Percentiles rank a stretch among this genome's conserved stretches.
Conservation (phyloP, 169 alveolate genomes). For the Cystoisospora suis region DNA sequence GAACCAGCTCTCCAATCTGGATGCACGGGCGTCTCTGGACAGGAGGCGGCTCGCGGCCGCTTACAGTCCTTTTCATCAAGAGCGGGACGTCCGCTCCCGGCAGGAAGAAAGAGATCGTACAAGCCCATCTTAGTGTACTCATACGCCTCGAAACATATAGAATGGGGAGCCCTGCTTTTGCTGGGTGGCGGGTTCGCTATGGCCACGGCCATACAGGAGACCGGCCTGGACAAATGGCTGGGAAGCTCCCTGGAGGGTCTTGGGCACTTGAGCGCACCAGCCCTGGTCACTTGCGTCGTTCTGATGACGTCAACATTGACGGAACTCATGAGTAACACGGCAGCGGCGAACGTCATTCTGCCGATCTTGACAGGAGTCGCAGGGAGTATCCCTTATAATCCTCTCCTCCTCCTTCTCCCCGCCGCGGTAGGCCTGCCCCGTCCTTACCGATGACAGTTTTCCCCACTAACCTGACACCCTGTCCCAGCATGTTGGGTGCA, state of each 20-base stretch:
- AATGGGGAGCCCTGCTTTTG: conserved; percentile 51
- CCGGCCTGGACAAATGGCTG: conserved; percentile 51
- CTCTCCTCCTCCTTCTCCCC: conserved; percentile 43
- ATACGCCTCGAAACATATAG: conserved; percentile 42
- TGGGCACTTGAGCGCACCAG: background rate
- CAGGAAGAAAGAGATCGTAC: background rate
- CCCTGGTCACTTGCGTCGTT: conserved; percentile 45
- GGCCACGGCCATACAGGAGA: background rate
- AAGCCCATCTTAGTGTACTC: conserved; percentile 26
- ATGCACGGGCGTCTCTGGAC: too few relatives aligned
- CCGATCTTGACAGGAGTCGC: conserved; percentile 48
- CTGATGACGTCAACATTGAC: conserved; percentile 20
- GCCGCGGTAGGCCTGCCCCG: conserved; percentile 55
- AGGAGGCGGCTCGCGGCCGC: too few relatives aligned
- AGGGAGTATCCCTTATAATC: conserved; percentile 11
- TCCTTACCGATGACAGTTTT: too few relatives aligned
- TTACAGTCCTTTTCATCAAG: too few relatives aligned
- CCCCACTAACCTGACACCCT: background rate
- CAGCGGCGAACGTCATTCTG: conserved; percentile 51
- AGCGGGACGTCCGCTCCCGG: background rate
- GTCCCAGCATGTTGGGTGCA: background rate
- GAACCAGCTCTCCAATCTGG: too few relatives aligned
- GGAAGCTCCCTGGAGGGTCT: conserved; percentile 11
- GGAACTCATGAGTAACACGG: conserved; percentile 59
- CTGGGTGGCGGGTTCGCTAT: conserved; percentile 58